Percentiles rank a stretch among this genome's conserved stretches.
Evolutionary conservation across 345 rosid genomes (phyloP).

Genomic region (Salix dunnii): DNA sequence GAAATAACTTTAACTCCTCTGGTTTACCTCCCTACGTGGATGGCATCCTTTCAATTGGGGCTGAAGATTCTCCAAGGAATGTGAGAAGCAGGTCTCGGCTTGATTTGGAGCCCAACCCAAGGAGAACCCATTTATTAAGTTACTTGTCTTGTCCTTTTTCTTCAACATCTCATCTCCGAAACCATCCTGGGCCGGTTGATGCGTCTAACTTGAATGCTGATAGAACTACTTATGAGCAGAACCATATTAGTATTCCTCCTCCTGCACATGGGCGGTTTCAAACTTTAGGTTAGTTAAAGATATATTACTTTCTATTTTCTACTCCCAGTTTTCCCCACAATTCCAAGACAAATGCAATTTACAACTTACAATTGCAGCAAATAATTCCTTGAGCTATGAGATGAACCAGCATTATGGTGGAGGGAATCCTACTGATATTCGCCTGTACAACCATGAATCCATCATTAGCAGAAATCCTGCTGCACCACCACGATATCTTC

Average conservation of each 20-base stretch:
- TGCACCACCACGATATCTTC: constrained; percentile 9
- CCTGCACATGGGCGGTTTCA: constrained; percentile 17
- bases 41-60: background rate
- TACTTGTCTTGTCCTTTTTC: background rate
- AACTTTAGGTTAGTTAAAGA: constrained; percentile 22
- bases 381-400: constrained; percentile 13
- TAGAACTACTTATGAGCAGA: constrained; percentile 12
- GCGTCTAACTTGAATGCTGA: constrained; percentile 1
- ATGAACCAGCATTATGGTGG: constrained; percentile 21
- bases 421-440: constrained; percentile 16
- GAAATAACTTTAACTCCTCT: constrained; percentile 14
- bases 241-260: constrained; percentile 8
- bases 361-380: constrained; percentile 18
- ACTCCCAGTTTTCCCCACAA: background rate
- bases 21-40: constrained; percentile 14
- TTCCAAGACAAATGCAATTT: background rate
- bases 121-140: background rate
- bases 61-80: constrained; percentile 14
- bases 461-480: constrained; percentile 23
- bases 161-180: background rate
- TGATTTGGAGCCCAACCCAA: constrained; percentile 14
- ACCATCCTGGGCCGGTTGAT: background rate
- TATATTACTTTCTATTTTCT: background rate
- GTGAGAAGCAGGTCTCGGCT: constrained; percentile 19
- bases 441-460: constrained; percentile 14